These are phyloP conservation scores for Arabidopsis arenosa DNA, from an alignment of 345 rosid genomes.

Conservation along the genomic window DNA sequence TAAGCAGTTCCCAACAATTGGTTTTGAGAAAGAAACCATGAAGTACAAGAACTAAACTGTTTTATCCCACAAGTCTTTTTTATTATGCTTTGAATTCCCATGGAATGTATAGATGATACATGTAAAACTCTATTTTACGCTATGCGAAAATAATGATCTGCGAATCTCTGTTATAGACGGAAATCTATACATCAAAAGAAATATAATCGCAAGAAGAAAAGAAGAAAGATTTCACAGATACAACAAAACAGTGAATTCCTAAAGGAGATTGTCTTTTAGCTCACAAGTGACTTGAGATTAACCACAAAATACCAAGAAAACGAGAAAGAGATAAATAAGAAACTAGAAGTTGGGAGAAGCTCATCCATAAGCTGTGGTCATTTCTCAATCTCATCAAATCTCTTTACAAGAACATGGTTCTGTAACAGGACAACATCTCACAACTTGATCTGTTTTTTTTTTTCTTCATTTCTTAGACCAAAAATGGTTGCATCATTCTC, in stretches of 20 bases:
- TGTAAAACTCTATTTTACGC: constrained; percentile 29
- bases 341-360: constrained; percentile 6
- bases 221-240: background rate
- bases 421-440: constrained; percentile 34
- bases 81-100: constrained; percentile 36
- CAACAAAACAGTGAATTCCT: constrained; percentile 1
- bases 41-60: constrained; percentile 83
- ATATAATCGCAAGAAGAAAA: background rate
- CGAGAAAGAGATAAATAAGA: background rate
- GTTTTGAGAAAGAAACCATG: constrained; percentile 95
- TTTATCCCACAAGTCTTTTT: background rate
- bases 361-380: constrained; percentile 47
- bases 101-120: constrained; percentile 46
- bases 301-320: constrained; percentile 33
- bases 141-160: constrained; percentile 4
- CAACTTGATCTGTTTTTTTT: background rate
- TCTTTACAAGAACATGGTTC: constrained; percentile 25
- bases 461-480: constrained; percentile 3
- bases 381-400: constrained; percentile 37
- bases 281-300: constrained; percentile 1
- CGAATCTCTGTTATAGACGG: background rate
- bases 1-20: constrained; percentile 95
- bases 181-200: background rate
- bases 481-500: constrained; percentile 45
- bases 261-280: background rate